phyloP scores from a whole-genome alignment of 2,329 filamentous ascomycete species.

The Blastomyces percursus region DNA sequence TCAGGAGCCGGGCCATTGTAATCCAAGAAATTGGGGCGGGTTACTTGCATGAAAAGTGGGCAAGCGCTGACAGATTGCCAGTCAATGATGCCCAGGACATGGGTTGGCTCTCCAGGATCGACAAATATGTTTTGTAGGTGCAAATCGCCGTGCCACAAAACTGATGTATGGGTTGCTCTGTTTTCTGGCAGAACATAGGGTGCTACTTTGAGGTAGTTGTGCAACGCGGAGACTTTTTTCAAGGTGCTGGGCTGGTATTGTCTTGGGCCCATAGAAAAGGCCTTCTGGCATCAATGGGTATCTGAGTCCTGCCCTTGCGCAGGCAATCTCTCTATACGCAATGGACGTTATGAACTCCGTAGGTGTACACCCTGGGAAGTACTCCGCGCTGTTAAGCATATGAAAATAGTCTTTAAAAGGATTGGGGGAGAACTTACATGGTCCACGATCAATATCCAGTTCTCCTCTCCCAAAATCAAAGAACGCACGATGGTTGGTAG shows the following conservation, averaged over 20 bases:
- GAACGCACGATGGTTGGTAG: no score
- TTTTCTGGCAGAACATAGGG: slow-evolving; percentile 23
- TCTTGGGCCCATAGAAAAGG: slow-evolving; percentile 8
- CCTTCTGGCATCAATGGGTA: slow-evolving; percentile 18
- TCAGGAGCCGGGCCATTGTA: no score
- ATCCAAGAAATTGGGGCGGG: no score
- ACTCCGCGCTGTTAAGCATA: background rate
- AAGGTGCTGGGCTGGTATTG: no score
- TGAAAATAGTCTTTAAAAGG: background rate
- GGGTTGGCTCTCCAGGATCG: slow-evolving; percentile 8
- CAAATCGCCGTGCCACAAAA: slow-evolving; percentile 32
- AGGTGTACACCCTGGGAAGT: slow-evolving; percentile 22
- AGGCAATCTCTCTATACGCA: slow-evolving; percentile 24
- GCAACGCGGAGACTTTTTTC: no score
- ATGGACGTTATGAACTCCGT: slow-evolving; percentile 24
- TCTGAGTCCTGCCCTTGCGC: slow-evolving; percentile 22
- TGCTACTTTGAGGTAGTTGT: slow-evolving; percentile 12
- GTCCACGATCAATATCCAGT: no score
- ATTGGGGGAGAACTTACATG: background rate
- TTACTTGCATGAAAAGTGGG: no score
- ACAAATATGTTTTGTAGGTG: slow-evolving; percentile 33
- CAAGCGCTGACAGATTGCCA: no score
- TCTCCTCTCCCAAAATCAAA: no score
- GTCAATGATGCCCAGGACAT: background rate
- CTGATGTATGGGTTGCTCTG: slow-evolving; percentile 14